These are phyloP conservation scores for Kwoniella botswanensis DNA, from an alignment of 768 basidiomycete genomes.

Conservation along the genomic window DNA sequence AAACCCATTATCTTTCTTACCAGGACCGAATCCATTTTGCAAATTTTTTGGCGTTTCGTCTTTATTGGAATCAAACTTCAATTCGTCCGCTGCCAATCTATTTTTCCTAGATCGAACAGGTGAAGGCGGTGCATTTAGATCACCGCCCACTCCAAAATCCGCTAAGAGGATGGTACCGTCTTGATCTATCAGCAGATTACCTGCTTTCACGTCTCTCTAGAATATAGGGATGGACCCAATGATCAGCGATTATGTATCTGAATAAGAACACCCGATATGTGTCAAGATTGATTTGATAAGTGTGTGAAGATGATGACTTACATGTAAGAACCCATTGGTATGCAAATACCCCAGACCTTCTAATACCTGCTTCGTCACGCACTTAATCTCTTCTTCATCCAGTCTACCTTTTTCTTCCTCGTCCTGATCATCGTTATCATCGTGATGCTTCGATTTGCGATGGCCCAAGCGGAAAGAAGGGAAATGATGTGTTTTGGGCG, in stretches of 20 bases:
- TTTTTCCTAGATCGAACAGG: slow-evolving; percentile 4
- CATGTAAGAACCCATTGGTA: slow-evolving; percentile 36
- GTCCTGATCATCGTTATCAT: slow-evolving; percentile 65
- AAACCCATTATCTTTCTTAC: slow-evolving; percentile 3
- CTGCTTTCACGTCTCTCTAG: slow-evolving; percentile 93
- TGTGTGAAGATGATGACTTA: slow-evolving; percentile 19
- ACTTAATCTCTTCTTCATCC: slow-evolving; percentile 85
- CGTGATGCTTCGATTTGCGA: slow-evolving; percentile 60
- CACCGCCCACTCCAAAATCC: slow-evolving; percentile 89
- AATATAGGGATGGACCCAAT: slow-evolving; percentile 68
- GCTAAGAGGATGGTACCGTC: slow-evolving; percentile 73
- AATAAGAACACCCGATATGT: no score
- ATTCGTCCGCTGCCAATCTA: slow-evolving; percentile 19
- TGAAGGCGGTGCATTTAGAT: slow-evolving; percentile 65
- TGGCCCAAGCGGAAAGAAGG: slow-evolving; percentile 7
- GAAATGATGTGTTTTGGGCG: slow-evolving; percentile 12
- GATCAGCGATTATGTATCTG: slow-evolving; percentile 48
- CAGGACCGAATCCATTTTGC: slow-evolving; percentile 15
- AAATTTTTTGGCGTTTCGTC: neutral
- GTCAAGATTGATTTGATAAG: neutral
- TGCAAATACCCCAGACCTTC: slow-evolving; percentile 64
- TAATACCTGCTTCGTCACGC: slow-evolving; percentile 81
- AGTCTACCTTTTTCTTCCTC: slow-evolving; percentile 62
- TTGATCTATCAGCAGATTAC: slow-evolving; percentile 84
- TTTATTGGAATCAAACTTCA: slow-evolving; percentile 6